Conservation (phyloP, 2,329 filamentous ascomycete species). For the Hymenoscyphus fructigenus region DNA sequence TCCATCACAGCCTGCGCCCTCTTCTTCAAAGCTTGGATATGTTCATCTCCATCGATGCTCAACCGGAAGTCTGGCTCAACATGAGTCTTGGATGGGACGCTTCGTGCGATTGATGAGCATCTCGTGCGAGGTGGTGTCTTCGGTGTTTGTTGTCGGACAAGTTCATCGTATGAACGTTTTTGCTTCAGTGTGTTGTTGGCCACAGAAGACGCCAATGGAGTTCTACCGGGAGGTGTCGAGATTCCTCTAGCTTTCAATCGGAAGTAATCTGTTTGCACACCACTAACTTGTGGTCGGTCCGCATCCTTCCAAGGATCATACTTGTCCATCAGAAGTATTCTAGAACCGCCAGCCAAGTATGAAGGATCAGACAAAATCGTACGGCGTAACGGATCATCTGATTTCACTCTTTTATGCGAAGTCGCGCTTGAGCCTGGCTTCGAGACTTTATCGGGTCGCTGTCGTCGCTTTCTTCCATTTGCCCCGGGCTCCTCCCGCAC, state of each 20-base stretch:
- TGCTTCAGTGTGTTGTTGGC: conserved; percentile 27
- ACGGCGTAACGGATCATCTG: conserved; percentile 29
- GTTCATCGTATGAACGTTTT: conserved; percentile 31
- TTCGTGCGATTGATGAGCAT: conserved; percentile 20
- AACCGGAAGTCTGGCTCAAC: conserved; percentile 10
- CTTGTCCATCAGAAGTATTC: conserved; percentile 32
- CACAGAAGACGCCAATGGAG: conserved; percentile 33
- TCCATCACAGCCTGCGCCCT: conserved; percentile 29
- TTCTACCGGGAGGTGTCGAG: conserved; percentile 33
- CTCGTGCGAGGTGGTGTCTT: conserved; percentile 19
- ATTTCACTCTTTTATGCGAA: conserved; percentile 26
- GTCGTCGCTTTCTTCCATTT: conserved; percentile 23
- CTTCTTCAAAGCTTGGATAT: conserved; percentile 29
- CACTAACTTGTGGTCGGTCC: conserved; percentile 30
- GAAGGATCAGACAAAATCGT: conserved; percentile 35
- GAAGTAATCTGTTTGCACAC: conserved; percentile 39
- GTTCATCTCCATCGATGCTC: conserved; percentile 17
- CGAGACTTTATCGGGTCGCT: conserved; percentile 21
- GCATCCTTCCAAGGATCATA: conserved; percentile 26
- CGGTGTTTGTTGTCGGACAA: conserved; percentile 24
- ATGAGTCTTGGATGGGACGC: conserved; percentile 25
- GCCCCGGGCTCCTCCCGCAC: conserved; percentile 15
- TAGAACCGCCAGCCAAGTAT: conserved; percentile 33
- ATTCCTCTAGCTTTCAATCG: conserved; percentile 39
- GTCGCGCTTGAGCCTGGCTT: conserved; percentile 20